These are phyloP conservation scores for Aspergillus glaucus DNA, from an alignment of 2,329 filamentous ascomycete species.

Conservation along the genomic window DNA sequence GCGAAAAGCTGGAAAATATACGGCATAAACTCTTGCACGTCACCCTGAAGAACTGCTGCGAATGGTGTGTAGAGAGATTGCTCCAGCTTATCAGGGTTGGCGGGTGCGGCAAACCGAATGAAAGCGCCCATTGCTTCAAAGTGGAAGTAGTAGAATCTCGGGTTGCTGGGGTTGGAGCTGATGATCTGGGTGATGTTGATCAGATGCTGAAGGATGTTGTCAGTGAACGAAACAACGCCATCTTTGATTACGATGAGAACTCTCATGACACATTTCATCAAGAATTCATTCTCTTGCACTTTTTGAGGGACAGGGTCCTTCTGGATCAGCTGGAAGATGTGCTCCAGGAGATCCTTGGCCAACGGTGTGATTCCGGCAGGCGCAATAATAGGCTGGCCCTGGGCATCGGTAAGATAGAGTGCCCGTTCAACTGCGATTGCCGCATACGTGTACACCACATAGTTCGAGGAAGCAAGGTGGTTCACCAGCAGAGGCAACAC, in stretches of 20 bases:
- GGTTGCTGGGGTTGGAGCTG: conserved; percentile 91
- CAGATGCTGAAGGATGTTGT: conserved; percentile 75
- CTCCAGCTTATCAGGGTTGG: conserved; percentile 68
- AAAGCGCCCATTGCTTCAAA: conserved; percentile 92
- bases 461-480: conserved; percentile 82
- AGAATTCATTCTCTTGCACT: conserved; percentile 95
- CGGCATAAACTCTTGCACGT: conserved; percentile 88
- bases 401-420: conserved; percentile 71
- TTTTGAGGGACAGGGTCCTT: conserved; percentile 79
- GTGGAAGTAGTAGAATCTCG: conserved; percentile 96
- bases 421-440: conserved; percentile 94
- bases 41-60: conserved; percentile 68
- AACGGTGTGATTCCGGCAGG: conserved; percentile 72
- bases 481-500: conserved; percentile 86
- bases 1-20: conserved; percentile 96
- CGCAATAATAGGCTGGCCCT: conserved; percentile 71
- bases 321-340: conserved; percentile 87
- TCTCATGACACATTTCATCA: conserved; percentile 98
- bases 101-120: conserved; percentile 66
- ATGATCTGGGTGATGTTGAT: conserved; percentile 88
- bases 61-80: conserved; percentile 77
- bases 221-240: conserved; percentile 64
- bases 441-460: conserved; percentile 96
- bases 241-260: conserved; percentile 92
- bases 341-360: conserved; percentile 77